These are phyloP conservation scores for Fragaria vesca DNA, from an alignment of 306 rosid genomes.

Conservation along the genomic window DNA sequence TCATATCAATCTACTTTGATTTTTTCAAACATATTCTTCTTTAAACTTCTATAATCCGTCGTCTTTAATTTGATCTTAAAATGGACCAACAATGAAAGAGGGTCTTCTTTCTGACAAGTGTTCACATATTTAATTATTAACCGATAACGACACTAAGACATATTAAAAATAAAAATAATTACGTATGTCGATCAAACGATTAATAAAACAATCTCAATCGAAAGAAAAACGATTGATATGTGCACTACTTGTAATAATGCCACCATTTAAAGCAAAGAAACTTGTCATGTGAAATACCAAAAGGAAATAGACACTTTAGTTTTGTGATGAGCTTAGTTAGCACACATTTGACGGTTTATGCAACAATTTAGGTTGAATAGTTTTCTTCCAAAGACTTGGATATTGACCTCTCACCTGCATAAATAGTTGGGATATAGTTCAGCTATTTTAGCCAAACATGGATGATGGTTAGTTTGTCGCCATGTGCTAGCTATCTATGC, in stretches of 20 bases:
- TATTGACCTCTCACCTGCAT: conserved; percentile 20
- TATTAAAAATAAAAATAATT: no score
- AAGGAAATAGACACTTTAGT: background rate
- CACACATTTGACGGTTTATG: background rate
- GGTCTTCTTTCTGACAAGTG: background rate
- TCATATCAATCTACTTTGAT: conserved; percentile 11
- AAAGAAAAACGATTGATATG: no score
- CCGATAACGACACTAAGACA: background rate
- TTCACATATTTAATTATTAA: background rate
- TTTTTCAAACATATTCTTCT: conserved; percentile 16
- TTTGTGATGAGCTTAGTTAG: background rate
- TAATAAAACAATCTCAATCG: no score
- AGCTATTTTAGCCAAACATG: conserved; percentile 16
- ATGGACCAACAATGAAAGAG: background rate
- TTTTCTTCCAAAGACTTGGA: background rate
- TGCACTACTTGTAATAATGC: background rate
- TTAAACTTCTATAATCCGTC: background rate
- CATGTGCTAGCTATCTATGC: background rate
- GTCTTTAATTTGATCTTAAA: background rate
- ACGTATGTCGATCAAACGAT: no score
- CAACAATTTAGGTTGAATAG: conserved; percentile 9
- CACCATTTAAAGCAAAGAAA: background rate
- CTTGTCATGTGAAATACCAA: background rate
- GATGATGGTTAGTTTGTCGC: conserved; percentile 18
- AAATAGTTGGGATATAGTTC: conserved; percentile 11